Evolutionary conservation across 306 rosid species (phyloP).

Genomic region (Casuarina cunninghamiana): DNA sequence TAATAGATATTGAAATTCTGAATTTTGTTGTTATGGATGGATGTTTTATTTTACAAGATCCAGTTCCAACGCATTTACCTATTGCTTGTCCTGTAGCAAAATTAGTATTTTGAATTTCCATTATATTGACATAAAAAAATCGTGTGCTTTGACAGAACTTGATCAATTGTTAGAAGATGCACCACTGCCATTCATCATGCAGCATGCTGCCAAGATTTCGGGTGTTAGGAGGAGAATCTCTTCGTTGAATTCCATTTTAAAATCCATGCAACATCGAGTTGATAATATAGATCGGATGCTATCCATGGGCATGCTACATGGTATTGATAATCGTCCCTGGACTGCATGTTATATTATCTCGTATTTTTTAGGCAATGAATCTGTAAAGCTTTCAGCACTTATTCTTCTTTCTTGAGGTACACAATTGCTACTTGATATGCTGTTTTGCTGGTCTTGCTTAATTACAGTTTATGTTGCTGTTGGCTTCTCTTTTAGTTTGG

Average conservation of each 20-base stretch:
- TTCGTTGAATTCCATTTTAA: constrained; percentile 65
- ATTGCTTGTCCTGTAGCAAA: not conserved
- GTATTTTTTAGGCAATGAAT: constrained; percentile 14
- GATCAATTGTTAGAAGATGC: constrained; percentile 83
- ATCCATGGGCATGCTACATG: constrained; percentile 39
- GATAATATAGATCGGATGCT: constrained; percentile 74
- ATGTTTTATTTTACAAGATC: not conserved
- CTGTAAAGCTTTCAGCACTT: not conserved
- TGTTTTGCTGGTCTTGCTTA: constrained; percentile 8
- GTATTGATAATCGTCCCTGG: constrained; percentile 35
- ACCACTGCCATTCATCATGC: constrained; percentile 68
- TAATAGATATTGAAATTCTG: not conserved
- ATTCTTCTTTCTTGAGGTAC: not conserved
- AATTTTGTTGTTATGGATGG: not conserved
- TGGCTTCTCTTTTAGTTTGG: not conserved
- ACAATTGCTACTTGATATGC: not conserved
- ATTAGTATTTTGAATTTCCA: not conserved
- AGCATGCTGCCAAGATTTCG: constrained; percentile 72
- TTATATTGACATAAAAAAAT: constrained; percentile 5
- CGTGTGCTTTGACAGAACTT: constrained; percentile 56
- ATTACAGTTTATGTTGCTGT: not conserved
- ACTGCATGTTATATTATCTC: constrained; percentile 8
- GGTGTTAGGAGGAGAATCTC: constrained; percentile 70
- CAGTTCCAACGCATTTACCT: not conserved
- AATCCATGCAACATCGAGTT: constrained; percentile 68